Evolutionary conservation across 108 stramenopile genomes (phyloP).

Genomic region (Licmophora abbreviata): DNA sequence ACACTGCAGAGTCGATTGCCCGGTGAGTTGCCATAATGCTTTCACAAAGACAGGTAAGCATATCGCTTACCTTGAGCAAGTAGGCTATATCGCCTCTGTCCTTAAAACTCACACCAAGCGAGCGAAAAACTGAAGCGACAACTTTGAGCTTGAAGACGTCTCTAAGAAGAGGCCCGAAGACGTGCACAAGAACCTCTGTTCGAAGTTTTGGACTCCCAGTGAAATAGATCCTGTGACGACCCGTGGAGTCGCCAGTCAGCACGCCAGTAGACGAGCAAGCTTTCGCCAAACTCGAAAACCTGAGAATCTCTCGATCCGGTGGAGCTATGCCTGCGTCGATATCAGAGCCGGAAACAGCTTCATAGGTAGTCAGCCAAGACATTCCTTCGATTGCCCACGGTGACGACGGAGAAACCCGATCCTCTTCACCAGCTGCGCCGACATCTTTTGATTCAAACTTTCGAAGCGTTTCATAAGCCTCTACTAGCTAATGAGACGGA

Average conservation of each 20-base stretch:
- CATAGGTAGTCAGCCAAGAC: conserved; percentile 32
- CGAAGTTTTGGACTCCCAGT: conserved; percentile 57
- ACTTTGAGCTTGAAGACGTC: conserved; percentile 68
- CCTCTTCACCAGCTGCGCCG: conserved; percentile 3
- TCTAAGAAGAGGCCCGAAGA: conserved; percentile 61
- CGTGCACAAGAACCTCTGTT: conserved; percentile 39
- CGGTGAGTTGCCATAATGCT: background rate
- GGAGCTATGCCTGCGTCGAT: conserved; percentile 5
- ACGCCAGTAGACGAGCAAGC: conserved; percentile 11
- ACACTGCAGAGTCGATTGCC: conserved; percentile 12
- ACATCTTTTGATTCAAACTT: conserved; percentile 36
- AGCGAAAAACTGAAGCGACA: conserved; percentile 47
- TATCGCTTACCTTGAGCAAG: conserved; percentile 25
- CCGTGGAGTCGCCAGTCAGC: background rate
- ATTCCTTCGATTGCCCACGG: conserved; percentile 35
- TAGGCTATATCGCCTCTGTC: conserved; percentile 41
- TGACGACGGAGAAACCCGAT: conserved; percentile 7
- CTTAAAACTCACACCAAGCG: conserved; percentile 63
- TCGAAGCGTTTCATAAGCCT: conserved; percentile 55
- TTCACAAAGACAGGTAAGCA: background rate
- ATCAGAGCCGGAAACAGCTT: conserved; percentile 9
- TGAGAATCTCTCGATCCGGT: conserved; percentile 13
- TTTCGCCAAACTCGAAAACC: conserved; percentile 29
- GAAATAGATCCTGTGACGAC: conserved; percentile 30
- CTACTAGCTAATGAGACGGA: conserved; percentile 12